phyloP scores from a whole-genome alignment of 768 basidiomycete species.

The Mycena galopus region DNA sequence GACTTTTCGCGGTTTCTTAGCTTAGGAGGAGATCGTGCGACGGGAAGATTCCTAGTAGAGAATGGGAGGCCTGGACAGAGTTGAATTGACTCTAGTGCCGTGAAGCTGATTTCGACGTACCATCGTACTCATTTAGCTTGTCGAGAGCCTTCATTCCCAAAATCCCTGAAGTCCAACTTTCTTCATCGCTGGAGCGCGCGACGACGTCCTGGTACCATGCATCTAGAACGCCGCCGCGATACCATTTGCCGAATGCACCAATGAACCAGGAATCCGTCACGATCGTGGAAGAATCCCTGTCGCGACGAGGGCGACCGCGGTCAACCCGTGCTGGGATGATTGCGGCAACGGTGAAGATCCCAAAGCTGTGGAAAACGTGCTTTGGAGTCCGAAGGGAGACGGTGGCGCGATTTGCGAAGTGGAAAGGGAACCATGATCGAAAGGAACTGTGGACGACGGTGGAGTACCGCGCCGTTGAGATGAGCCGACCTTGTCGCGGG shows the following conservation, averaged over 20 bases:
- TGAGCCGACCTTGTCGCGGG: conserved; percentile 43
- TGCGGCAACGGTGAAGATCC: conserved; percentile 88
- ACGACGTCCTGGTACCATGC: conserved; percentile 83
- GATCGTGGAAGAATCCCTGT: conserved; percentile 62
- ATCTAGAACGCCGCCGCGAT: conserved; percentile 85
- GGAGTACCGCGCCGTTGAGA: conserved; percentile 42
- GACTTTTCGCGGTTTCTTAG: conserved; percentile 70
- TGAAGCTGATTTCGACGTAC: conserved; percentile 51
- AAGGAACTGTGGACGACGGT: conserved; percentile 43
- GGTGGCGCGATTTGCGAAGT: conserved; percentile 93
- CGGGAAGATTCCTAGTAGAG: conserved; percentile 61
- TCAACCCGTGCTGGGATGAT: conserved; percentile 65
- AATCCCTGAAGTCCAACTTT: conserved; percentile 84
- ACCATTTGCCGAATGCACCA: conserved; percentile 93
- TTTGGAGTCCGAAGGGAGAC: conserved; percentile 93
- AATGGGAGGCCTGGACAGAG: conserved; percentile 61
- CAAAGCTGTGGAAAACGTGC: conserved; percentile 88
- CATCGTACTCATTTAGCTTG: conserved; percentile 74
- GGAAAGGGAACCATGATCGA: conserved; percentile 67
- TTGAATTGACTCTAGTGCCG: conserved; percentile 25
- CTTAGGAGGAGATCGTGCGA: conserved; percentile 66
- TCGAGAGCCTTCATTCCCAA: conserved; percentile 82
- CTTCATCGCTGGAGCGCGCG: conserved; percentile 73
- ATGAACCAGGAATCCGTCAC: conserved; percentile 89
- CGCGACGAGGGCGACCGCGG: conserved; percentile 47